phyloP scores from a whole-genome alignment of 2,329 filamentous ascomycete species.

The Fusarium newnesense region DNA sequence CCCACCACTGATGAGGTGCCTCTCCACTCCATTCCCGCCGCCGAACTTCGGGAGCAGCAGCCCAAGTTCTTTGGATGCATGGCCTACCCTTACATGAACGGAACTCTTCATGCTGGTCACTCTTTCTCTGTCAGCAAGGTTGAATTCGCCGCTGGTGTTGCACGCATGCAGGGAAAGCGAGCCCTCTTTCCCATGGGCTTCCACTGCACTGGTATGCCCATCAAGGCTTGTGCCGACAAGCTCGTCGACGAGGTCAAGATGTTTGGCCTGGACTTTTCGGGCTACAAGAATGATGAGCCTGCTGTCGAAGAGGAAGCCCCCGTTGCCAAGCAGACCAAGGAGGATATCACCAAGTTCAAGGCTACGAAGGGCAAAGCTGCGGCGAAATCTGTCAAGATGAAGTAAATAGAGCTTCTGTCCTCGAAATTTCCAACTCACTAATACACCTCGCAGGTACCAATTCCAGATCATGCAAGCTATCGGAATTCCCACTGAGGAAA shows the following conservation, averaged over 20 bases:
- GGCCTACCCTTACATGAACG: slow-evolving; percentile 79
- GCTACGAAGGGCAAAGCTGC: slow-evolving; percentile 93
- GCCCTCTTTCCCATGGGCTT: slow-evolving; percentile 91
- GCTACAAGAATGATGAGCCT: slow-evolving; percentile 72
- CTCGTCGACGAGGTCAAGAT: slow-evolving; percentile 86
- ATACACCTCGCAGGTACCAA: slow-evolving; percentile 66
- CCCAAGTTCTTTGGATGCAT: slow-evolving; percentile 87
- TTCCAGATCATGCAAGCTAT: slow-evolving; percentile 95
- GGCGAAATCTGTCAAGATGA: slow-evolving; percentile 89
- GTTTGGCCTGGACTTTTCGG: slow-evolving; percentile 88
- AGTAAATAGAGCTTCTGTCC: slow-evolving; percentile 51
- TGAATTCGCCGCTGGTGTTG: slow-evolving; percentile 89
- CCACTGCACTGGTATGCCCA: slow-evolving; percentile 94
- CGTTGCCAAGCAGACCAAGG: slow-evolving; percentile 74
- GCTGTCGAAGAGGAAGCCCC: slow-evolving; percentile 61
- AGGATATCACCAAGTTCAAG: slow-evolving; percentile 90
- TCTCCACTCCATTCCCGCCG: slow-evolving; percentile 76
- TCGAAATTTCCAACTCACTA: background rate
- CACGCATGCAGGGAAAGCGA: slow-evolving; percentile 89
- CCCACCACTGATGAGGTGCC: slow-evolving; percentile 83
- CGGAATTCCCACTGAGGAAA: slow-evolving; percentile 87
- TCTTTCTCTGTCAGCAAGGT: slow-evolving; percentile 92
- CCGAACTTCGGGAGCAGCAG: slow-evolving; percentile 79
- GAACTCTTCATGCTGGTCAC: slow-evolving; percentile 89
- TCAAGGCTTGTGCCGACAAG: slow-evolving; percentile 98